Conservation (phyloP, 2,329 filamentous ascomycete species). For the Xylaria sp. region DNA sequence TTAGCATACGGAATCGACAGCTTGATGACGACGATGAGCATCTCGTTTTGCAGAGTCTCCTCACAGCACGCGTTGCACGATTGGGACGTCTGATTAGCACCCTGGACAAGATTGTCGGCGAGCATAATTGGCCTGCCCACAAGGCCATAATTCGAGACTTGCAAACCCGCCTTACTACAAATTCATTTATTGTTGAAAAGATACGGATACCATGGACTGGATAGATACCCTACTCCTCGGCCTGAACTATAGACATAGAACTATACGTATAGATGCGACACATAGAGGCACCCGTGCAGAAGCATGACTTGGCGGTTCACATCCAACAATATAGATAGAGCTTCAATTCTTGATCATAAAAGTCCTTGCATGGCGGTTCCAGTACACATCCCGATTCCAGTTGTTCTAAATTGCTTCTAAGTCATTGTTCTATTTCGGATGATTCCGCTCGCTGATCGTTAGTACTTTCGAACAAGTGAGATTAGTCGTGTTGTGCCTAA, state of each 20-base stretch:
- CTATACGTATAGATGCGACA: slow-evolving; percentile 6
- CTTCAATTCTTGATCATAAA: neutral
- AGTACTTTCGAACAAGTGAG: neutral
- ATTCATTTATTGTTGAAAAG: slow-evolving; percentile 34
- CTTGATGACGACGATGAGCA: slow-evolving; percentile 39
- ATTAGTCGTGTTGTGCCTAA: neutral
- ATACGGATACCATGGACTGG: slow-evolving; percentile 31
- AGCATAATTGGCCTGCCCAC: slow-evolving; percentile 36
- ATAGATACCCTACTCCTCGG: slow-evolving; percentile 17
- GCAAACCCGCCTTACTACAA: slow-evolving; percentile 25
- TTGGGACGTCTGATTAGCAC: slow-evolving; percentile 31
- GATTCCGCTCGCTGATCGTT: slow-evolving; percentile 29
- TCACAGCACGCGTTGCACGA: slow-evolving; percentile 36
- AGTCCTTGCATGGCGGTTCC: slow-evolving; percentile 18
- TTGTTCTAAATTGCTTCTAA: neutral
- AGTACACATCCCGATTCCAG: slow-evolving; percentile 1
- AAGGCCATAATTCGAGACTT: slow-evolving; percentile 36
- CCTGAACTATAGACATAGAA: slow-evolving; percentile 20
- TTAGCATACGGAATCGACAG: slow-evolving; percentile 37
- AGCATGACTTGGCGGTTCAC: slow-evolving; percentile 15
- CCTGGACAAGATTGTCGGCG: slow-evolving; percentile 34
- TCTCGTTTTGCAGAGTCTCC: slow-evolving; percentile 38
- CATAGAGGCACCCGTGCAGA: slow-evolving; percentile 11
- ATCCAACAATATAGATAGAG: slow-evolving; percentile 14
- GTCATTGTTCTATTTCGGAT: slow-evolving; percentile 19